phyloP scores from a whole-genome alignment of 1,284 basidiomycete species.

The Porogramme epimiltina region DNA sequence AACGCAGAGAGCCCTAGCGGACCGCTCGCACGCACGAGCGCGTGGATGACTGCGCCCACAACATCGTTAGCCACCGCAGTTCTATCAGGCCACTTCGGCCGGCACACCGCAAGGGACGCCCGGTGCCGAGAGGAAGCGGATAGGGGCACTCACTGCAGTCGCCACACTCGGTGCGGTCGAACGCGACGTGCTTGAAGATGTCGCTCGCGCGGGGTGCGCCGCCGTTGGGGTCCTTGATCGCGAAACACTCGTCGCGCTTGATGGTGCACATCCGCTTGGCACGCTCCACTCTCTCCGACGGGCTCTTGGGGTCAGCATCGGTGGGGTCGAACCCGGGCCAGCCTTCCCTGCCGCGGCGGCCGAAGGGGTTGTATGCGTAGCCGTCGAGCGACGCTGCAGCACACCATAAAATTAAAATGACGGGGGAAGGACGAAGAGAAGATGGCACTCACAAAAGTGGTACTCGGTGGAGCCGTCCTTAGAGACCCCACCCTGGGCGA shows the following conservation, averaged over 20 bases:
- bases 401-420: background rate
- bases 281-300: background rate
- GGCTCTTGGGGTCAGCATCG: background rate
- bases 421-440: background rate
- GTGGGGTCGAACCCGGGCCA: constrained; percentile 18
- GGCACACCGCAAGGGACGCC: background rate
- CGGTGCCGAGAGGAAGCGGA: background rate
- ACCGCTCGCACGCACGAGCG: constrained; percentile 45
- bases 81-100: background rate
- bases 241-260: constrained; percentile 26
- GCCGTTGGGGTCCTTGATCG: constrained; percentile 2
- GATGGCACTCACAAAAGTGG: constrained; percentile 25
- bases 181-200: constrained; percentile 49
- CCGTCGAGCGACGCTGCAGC: constrained; percentile 29
- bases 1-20: constrained; percentile 45
- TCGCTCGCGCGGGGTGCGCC: constrained; percentile 22
- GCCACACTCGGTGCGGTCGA: constrained; percentile 45
- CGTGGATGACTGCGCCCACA: constrained; percentile 49
- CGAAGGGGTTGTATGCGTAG: constrained; percentile 27
- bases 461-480: constrained; percentile 22
- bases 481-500: constrained; percentile 18
- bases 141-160: constrained; percentile 45
- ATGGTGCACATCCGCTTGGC: constrained; percentile 21
- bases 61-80: no score
- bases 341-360: constrained; percentile 4